phyloP scores from a whole-genome alignment of 2,329 filamentous ascomycete genomes.

The Bipolaris bicolor region DNA sequence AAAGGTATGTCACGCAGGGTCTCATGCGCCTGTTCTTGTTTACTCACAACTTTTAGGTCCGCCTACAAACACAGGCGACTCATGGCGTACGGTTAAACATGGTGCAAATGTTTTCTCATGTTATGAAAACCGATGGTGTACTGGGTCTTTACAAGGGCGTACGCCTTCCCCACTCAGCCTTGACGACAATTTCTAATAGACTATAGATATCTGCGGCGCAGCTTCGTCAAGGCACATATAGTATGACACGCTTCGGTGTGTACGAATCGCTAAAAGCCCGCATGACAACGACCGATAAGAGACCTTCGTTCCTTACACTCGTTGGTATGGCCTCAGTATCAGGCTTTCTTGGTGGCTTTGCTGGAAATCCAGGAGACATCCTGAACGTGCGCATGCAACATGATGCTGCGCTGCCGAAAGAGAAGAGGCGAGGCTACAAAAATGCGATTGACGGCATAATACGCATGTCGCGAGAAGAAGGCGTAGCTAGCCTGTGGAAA shows the following conservation, averaged over 20 bases:
- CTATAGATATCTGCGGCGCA: constrained; percentile 81
- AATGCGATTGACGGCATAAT: constrained; percentile 86
- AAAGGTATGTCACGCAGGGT: constrained; percentile 47
- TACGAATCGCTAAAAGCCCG: constrained; percentile 90
- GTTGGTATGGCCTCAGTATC: constrained; percentile 82
- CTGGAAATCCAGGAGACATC: constrained; percentile 93
- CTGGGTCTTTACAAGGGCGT: constrained; percentile 84
- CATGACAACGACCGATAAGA: constrained; percentile 58
- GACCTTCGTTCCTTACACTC: constrained; percentile 75
- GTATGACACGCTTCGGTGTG: constrained; percentile 92
- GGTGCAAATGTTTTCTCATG: constrained; percentile 82
- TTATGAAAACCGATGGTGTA: constrained; percentile 77
- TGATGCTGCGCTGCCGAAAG: constrained; percentile 75
- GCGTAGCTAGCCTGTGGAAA: constrained; percentile 75
- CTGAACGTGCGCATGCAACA: constrained; percentile 99
- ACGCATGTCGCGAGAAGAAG: constrained; percentile 88
- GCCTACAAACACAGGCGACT: constrained; percentile 78
- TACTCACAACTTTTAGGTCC: constrained; percentile 64
- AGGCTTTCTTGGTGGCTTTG: constrained; percentile 86
- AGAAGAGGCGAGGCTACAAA: constrained; percentile 83
- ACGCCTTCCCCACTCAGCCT: constrained; percentile 38
- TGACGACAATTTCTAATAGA: neutral
- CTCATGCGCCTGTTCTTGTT: constrained; percentile 4
- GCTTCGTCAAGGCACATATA: constrained; percentile 90
- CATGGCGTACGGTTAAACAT: constrained; percentile 76